Evolutionary conservation across 176 grass and related monocot genomes (phyloP).

Genomic region (Zea mays): DNA sequence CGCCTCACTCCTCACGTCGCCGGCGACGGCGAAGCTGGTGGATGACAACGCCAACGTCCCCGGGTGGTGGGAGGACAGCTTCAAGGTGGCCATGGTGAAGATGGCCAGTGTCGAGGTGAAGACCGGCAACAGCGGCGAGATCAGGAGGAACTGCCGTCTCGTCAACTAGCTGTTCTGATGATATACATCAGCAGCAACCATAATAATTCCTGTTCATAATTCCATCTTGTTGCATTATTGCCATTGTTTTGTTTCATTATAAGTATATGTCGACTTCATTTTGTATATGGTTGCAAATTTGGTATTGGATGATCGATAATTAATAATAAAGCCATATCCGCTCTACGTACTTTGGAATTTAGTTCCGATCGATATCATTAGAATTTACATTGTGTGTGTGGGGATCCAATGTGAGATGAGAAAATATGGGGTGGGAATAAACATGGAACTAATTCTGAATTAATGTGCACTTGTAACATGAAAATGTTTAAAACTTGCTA

Average conservation of each 20-base stretch:
- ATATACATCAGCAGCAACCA: too few species aligned
- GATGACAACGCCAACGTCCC: not conserved
- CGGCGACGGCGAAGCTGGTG: not conserved
- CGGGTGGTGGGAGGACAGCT: too few species aligned
- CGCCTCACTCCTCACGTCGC: constrained; percentile 17
- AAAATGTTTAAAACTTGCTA: too few species aligned
- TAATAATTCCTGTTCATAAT: not conserved
- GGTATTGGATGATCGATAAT: not conserved
- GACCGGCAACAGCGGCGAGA: constrained; percentile 16
- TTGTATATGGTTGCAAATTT: too few species aligned
- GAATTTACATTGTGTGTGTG: not conserved
- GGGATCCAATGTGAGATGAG: too few species aligned
- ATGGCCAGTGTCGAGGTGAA: too few species aligned
- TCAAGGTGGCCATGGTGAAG: too few species aligned
- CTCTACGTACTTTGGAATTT: not conserved
- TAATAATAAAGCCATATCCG: too few species aligned
- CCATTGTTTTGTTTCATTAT: constrained; percentile 3
- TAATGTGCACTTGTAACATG: too few species aligned
- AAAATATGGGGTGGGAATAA: too few species aligned
- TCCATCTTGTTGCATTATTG: not conserved
- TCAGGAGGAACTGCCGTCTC: constrained; percentile 30
- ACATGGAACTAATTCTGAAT: too few species aligned
- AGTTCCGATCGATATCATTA: not conserved
- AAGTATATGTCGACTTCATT: not conserved
- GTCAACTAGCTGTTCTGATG: constrained; percentile 21